Evolutionary conservation across 2,329 filamentous ascomycete species (phyloP).

Genomic region (Botrytis aclada): DNA sequence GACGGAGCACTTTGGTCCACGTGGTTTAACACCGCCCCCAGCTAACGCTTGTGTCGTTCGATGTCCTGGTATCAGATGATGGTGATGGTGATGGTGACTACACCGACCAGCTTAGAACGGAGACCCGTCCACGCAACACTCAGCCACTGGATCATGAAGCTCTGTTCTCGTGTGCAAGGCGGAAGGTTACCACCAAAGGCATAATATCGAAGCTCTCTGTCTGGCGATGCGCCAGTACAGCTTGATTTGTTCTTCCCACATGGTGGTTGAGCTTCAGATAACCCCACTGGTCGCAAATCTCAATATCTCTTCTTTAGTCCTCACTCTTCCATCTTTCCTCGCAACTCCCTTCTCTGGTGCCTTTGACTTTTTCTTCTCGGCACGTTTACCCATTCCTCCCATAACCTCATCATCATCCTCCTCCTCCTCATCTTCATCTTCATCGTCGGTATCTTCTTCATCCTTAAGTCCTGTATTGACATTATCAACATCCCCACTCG

Average conservation of each 20-base stretch:
- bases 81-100: not conserved
- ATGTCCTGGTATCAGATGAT: not conserved
- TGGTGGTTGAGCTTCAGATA: not conserved
- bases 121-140: not conserved
- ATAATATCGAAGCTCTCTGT: not conserved
- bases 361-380: slow-evolving; percentile 28
- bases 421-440: slow-evolving; percentile 44
- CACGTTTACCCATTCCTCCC: slow-evolving; percentile 39
- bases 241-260: not conserved
- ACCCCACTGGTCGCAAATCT: slow-evolving; percentile 50
- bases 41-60: not conserved
- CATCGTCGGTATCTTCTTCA: slow-evolving; percentile 55
- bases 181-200: not conserved
- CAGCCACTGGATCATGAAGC: not conserved
- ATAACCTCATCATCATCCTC: slow-evolving; percentile 58
- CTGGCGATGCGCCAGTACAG: not conserved
- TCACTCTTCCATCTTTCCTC: slow-evolving; percentile 27
- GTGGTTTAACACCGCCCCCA: not conserved
- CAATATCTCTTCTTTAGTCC: slow-evolving; percentile 45
- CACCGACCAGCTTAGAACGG: not conserved
- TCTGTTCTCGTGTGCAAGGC: not conserved
- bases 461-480: slow-evolving; percentile 69
- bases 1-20: too few species aligned
- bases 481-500: slow-evolving; percentile 63
- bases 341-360: slow-evolving; percentile 16